phyloP scores from a whole-genome alignment of 176 grass and related monocot genomes.

The Paspalum vaginatum region DNA sequence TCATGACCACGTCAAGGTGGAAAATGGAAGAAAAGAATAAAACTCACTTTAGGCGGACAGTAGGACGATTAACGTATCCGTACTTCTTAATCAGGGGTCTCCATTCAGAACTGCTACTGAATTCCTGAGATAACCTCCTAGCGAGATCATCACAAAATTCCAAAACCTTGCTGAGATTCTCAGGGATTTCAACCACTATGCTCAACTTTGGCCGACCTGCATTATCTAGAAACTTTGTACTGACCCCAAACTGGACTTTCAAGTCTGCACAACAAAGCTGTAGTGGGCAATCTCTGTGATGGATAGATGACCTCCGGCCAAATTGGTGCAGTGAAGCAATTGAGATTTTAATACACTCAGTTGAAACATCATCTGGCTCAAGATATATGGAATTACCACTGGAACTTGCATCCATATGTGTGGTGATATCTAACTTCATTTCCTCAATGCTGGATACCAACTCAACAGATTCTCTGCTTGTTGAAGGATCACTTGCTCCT shows the following conservation, averaged over 20 bases:
- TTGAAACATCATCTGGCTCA: slow-evolving; percentile 59
- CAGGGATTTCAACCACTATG: slow-evolving; percentile 67
- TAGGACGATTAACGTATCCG: slow-evolving; percentile 60
- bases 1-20: background rate
- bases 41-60: slow-evolving; percentile 78
- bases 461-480: slow-evolving; percentile 41
- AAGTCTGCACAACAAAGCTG: slow-evolving; percentile 62
- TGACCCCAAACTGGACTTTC: slow-evolving; percentile 68
- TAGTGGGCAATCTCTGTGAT: slow-evolving; percentile 57
- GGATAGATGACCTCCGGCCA: slow-evolving; percentile 48
- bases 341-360: slow-evolving; percentile 61
- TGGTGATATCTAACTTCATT: slow-evolving; percentile 63
- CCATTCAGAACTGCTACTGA: slow-evolving; percentile 86
- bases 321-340: slow-evolving; percentile 51
- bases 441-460: slow-evolving; percentile 62
- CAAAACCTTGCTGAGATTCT: slow-evolving; percentile 67
- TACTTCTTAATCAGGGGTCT: slow-evolving; percentile 71
- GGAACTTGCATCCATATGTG: slow-evolving; percentile 46
- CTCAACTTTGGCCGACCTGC: slow-evolving; percentile 75
- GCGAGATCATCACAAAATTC: slow-evolving; percentile 74
- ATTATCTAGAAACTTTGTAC: slow-evolving; percentile 68
- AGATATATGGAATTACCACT: slow-evolving; percentile 64
- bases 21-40: slow-evolving; percentile 16
- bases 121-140: slow-evolving; percentile 55
- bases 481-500: slow-evolving; percentile 30